A percentile compares a stretch with the other conserved stretches of the same genome.
Conservation (phyloP, 2,329 filamentous ascomycete genomes). For the Paecilomyces niveus region DNA sequence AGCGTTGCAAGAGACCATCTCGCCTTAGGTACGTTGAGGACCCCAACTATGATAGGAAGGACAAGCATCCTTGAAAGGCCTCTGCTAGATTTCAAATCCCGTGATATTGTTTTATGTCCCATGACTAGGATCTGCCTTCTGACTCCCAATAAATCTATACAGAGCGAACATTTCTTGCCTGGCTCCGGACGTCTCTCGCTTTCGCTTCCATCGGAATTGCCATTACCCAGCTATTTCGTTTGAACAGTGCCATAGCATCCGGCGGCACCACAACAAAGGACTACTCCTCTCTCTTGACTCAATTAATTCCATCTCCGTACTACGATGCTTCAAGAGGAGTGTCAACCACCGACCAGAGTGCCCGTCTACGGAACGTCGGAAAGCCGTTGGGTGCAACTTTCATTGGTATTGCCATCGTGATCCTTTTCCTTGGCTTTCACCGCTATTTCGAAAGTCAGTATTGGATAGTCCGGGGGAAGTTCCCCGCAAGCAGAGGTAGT, state of each 20-base stretch:
- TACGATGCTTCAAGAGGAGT: constrained; percentile 12
- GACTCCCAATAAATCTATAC: not conserved
- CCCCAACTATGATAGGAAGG: not conserved
- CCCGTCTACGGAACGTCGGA: constrained; percentile 44
- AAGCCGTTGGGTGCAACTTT: constrained; percentile 61
- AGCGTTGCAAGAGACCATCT: constrained; percentile 60
- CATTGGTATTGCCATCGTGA: constrained; percentile 53
- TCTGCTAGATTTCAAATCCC: too few relatives aligned
- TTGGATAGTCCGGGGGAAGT: constrained; percentile 60
- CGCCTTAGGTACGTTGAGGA: constrained; percentile 46
- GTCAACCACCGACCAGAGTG: constrained; percentile 8
- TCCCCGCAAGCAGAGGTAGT: constrained; percentile 57
- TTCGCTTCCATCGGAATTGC: constrained; percentile 62
- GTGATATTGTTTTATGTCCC: too few relatives aligned
- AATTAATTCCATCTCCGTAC: constrained; percentile 12
- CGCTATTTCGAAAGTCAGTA: constrained; percentile 61
- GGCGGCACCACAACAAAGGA: constrained; percentile 11
- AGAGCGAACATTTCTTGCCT: constrained; percentile 64
- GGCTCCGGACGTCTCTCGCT: constrained; percentile 58
- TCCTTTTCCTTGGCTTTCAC: constrained; percentile 57
- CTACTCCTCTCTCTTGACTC: constrained; percentile 12
- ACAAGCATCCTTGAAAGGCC: not conserved
- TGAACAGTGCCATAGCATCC: constrained; percentile 44
- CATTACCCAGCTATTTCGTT: constrained; percentile 58
- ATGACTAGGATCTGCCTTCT: not conserved